A percentile compares a stretch with the other conserved stretches of the same genome.
These are phyloP conservation scores for Magnusiomyces tetraspermus DNA, from an alignment of 1,139 yeast species.

Conservation along the genomic window DNA sequence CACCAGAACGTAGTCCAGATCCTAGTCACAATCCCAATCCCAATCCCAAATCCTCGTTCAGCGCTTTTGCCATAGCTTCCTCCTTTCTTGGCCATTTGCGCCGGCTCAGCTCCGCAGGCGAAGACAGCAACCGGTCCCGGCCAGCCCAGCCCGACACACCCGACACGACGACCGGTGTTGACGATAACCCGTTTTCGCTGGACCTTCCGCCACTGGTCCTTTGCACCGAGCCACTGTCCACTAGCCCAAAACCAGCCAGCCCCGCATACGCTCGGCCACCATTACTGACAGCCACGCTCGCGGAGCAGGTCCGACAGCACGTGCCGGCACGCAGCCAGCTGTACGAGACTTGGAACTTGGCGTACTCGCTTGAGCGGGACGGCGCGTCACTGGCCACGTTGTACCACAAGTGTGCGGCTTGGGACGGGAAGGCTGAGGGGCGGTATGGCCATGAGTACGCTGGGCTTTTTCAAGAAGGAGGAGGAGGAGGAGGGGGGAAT, in stretches of 20 bases:
- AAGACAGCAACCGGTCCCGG: not conserved
- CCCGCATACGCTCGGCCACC: conserved; percentile 45
- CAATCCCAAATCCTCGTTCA: not conserved
- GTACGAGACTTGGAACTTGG: conserved; percentile 63
- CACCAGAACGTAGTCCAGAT: not conserved
- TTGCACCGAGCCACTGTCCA: conserved; percentile 43
- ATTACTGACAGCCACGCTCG: conserved; percentile 50
- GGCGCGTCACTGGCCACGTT: conserved; percentile 82
- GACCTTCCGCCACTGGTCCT: conserved; percentile 36
- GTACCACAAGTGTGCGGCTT: conserved; percentile 36
- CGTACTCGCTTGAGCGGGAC: conserved; percentile 80
- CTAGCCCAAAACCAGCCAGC: conserved; percentile 23
- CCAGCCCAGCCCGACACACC: too few species aligned
- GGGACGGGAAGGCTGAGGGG: conserved; percentile 28
- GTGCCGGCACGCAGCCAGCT: conserved; percentile 74
- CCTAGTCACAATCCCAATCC: not conserved
- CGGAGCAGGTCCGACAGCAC: conserved; percentile 61
- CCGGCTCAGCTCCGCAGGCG: not conserved
- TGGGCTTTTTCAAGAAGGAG: conserved; percentile 32
- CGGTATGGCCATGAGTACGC: conserved; percentile 19
- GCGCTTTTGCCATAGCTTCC: not conserved
- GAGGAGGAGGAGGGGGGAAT: conserved; percentile 35
- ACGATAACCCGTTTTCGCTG: not conserved
- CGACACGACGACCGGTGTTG: not conserved
- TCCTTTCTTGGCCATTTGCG: conserved; percentile 1